Conservation (phyloP, 495 filamentous ascomycete genomes). For the Aspergillus hancockii region DNA sequence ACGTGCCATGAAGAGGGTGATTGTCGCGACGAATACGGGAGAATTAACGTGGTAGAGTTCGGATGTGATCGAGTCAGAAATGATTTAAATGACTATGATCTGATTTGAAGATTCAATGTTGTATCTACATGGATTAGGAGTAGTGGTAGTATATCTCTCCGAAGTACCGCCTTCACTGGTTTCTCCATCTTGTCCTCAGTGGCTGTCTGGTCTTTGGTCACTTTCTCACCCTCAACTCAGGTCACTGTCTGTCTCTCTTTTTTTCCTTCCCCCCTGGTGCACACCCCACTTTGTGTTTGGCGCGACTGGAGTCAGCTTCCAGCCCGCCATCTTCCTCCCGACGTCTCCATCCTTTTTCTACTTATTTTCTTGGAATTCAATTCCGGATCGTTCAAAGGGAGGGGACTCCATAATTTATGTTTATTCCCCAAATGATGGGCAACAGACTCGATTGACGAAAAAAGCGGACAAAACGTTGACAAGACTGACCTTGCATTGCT, state of each 20-base stretch:
- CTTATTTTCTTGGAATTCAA: constrained; percentile 11
- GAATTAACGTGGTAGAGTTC: background rate
- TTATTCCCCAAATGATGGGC: background rate
- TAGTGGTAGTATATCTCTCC: background rate
- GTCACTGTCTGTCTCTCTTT: background rate
- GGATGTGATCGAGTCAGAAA: background rate
- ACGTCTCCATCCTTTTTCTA: background rate
- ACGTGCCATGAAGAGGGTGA: constrained; percentile 18
- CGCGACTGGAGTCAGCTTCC: constrained; percentile 26
- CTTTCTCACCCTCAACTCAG: background rate
- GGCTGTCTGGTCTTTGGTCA: background rate
- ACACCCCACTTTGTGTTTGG: constrained; percentile 20
- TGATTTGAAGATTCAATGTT: background rate
- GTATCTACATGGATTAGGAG: background rate
- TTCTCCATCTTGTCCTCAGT: background rate
- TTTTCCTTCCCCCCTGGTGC: background rate
- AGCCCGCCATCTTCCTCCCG: background rate
- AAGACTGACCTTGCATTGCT: constrained; percentile 7
- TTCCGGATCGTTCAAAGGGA: background rate
- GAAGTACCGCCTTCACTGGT: background rate
- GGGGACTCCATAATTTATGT: background rate
- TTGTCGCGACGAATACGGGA: background rate
- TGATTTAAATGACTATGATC: background rate
- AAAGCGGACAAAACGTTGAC: background rate
- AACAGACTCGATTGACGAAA: background rate